These are phyloP conservation scores for Euryodendron excelsum DNA, from an alignment of 148 eudicot species.

Conservation along the genomic window DNA sequence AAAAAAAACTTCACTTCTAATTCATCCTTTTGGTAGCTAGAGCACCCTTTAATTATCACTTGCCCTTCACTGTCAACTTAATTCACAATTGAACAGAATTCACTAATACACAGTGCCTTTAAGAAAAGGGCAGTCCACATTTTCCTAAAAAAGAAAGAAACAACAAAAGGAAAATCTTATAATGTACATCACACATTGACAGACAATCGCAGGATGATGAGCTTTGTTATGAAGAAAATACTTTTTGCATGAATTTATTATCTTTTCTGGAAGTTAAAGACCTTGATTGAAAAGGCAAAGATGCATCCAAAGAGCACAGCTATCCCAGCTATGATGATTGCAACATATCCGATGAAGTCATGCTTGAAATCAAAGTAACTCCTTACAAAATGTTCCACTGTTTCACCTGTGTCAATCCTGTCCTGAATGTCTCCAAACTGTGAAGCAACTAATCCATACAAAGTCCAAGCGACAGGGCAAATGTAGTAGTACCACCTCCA, in stretches of 20 bases:
- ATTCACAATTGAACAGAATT: too few relatives aligned
- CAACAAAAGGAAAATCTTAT: too few relatives aligned
- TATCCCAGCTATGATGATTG: constrained; percentile 37
- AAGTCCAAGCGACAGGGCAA: constrained; percentile 61
- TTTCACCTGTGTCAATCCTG: constrained; percentile 27
- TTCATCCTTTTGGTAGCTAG: too few relatives aligned
- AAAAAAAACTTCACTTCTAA: too few relatives aligned
- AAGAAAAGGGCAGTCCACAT: too few relatives aligned
- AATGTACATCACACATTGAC: too few relatives aligned
- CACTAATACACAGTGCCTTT: too few relatives aligned
- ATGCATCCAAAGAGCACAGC: constrained; percentile 42
- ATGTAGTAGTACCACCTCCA: constrained; percentile 72
- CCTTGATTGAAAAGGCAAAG: constrained; percentile 49
- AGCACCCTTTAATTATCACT: too few relatives aligned
- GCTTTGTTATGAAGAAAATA: too few relatives aligned
- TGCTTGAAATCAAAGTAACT: constrained; percentile 46
- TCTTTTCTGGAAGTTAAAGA: constrained; percentile 57
- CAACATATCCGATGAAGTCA: constrained; percentile 48
- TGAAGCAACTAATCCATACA: constrained; percentile 63
- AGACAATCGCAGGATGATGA: too few relatives aligned
- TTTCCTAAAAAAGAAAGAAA: too few relatives aligned
- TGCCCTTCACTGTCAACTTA: too few relatives aligned
- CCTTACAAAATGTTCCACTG: constrained; percentile 35
- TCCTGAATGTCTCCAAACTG: constrained; percentile 47
- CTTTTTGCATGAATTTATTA: constrained; percentile 1